These are phyloP conservation scores for Corylus heterophylla DNA, from an alignment of 306 rosid genomes.

Conservation along the genomic window DNA sequence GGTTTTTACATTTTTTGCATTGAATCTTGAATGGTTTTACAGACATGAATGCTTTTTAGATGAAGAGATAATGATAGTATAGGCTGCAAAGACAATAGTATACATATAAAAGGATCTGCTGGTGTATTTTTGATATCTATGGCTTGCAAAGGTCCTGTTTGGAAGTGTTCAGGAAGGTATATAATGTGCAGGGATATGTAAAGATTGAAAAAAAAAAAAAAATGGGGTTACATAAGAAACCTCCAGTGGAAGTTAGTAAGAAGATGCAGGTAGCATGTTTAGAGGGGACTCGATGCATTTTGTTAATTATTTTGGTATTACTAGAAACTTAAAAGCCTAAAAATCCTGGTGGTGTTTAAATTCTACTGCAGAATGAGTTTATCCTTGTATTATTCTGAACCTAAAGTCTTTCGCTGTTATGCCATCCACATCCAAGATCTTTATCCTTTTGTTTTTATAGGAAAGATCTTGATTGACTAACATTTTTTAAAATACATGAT, in stretches of 20 bases:
- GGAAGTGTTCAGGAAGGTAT: background rate
- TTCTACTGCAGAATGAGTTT: background rate
- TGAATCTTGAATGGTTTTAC: background rate
- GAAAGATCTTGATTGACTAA: background rate
- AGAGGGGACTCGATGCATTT: background rate
- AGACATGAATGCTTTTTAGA: background rate
- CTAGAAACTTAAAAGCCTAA: background rate
- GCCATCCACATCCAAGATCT: background rate
- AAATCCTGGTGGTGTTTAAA: background rate
- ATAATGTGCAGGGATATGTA: background rate
- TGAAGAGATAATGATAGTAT: background rate
- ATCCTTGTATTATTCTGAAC: background rate
- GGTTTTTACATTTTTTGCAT: background rate
- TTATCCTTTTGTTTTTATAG: background rate
- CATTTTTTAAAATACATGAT: slow-evolving; percentile 10
- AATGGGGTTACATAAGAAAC: background rate
- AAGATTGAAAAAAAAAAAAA: background rate
- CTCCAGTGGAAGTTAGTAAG: background rate
- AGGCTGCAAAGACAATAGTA: background rate
- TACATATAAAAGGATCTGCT: background rate
- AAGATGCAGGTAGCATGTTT: background rate
- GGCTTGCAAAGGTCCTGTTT: background rate
- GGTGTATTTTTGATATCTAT: background rate
- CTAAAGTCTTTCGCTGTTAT: background rate
- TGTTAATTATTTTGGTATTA: background rate